Percentiles rank a stretch among this genome's conserved stretches.
Evolutionary conservation across 2,329 filamentous ascomycete genomes (phyloP).

Genomic region (Rhexocercosporidium sp.): DNA sequence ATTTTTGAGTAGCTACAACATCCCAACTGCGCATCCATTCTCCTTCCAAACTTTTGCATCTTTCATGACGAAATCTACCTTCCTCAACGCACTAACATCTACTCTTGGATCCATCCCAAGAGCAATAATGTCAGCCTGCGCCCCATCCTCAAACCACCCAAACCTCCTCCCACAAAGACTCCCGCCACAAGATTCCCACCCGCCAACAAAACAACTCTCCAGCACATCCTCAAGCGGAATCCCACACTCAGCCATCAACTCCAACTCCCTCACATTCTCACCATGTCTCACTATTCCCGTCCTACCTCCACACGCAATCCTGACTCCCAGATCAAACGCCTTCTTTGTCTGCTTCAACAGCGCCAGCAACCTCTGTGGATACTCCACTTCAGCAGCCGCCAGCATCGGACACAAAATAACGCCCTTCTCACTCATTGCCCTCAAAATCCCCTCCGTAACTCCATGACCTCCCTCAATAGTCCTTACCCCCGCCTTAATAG

Average conservation of each 20-base stretch:
- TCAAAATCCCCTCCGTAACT: conserved; percentile 48
- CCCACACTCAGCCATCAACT: conserved; percentile 58
- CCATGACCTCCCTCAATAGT: conserved; percentile 53
- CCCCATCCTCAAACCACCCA: conserved; percentile 55
- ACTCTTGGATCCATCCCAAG: conserved; percentile 50
- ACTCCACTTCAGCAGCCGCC: conserved; percentile 48
- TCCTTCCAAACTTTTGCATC: conserved; percentile 56
- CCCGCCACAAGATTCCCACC: conserved; percentile 60
- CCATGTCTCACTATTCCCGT: conserved; percentile 60
- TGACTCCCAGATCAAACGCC: conserved; percentile 53
- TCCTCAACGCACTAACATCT: conserved; percentile 50
- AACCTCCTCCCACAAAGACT: conserved; percentile 57
- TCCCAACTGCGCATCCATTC: conserved; percentile 6
- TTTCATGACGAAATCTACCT: conserved; percentile 62
- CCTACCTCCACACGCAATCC: conserved; percentile 58
- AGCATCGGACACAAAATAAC: conserved; percentile 60
- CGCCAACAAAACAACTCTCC: conserved; percentile 55
- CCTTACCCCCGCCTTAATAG: conserved; percentile 52
- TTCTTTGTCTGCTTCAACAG: conserved; percentile 49
- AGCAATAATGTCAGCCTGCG: conserved; percentile 57
- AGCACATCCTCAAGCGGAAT: conserved; percentile 56
- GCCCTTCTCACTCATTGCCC: conserved; percentile 50
- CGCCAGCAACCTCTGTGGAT: conserved; percentile 36
- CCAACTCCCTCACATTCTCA: conserved; percentile 57
- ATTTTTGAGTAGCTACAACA: background rate